A percentile compares a stretch with the other conserved stretches of the same genome.
These are phyloP conservation scores for Botrytis galanthina DNA, from an alignment of 2,329 filamentous ascomycete genomes.

Conservation along the genomic window DNA sequence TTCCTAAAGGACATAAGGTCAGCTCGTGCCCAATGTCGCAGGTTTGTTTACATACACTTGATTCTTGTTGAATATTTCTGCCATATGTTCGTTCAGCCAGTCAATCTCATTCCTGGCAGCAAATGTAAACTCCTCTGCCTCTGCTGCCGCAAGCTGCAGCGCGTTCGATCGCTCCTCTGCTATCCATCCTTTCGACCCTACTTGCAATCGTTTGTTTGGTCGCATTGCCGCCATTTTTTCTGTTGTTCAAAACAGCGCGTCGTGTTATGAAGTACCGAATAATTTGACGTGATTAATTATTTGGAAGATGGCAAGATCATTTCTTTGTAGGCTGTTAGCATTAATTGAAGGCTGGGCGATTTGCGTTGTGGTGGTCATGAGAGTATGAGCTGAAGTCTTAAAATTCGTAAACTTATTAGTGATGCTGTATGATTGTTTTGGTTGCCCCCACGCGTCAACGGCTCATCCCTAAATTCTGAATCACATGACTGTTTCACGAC, in stretches of 20 bases:
- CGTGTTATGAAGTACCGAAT: constrained; percentile 21
- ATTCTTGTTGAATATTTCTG: constrained; percentile 83
- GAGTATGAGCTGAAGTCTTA: constrained; percentile 16
- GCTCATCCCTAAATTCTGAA: background rate
- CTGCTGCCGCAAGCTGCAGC: constrained; percentile 70
- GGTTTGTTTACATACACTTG: constrained; percentile 66
- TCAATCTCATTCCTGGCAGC: constrained; percentile 91
- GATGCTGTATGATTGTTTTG: constrained; percentile 28
- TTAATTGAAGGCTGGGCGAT: background rate
- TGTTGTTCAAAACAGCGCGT: constrained; percentile 37
- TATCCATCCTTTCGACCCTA: constrained; percentile 85
- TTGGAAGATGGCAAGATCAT: constrained; percentile 30
- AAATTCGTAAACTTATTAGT: constrained; percentile 22
- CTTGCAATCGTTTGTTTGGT: constrained; percentile 55
- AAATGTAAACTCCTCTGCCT: constrained; percentile 90
- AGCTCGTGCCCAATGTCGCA: constrained; percentile 21
- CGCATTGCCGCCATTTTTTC: constrained; percentile 38
- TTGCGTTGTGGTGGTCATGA: constrained; percentile 25
- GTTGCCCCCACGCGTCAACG: constrained; percentile 16
- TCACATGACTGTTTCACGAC: constrained; percentile 2
- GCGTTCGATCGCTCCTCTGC: constrained; percentile 78
- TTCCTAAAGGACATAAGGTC: constrained; percentile 56
- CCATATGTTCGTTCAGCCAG: constrained; percentile 99
- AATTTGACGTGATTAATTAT: constrained; percentile 15
- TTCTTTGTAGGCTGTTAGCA: constrained; percentile 23